Conservation (phyloP, 2,329 filamentous ascomycete genomes). For the Penicillium sp. region DNA sequence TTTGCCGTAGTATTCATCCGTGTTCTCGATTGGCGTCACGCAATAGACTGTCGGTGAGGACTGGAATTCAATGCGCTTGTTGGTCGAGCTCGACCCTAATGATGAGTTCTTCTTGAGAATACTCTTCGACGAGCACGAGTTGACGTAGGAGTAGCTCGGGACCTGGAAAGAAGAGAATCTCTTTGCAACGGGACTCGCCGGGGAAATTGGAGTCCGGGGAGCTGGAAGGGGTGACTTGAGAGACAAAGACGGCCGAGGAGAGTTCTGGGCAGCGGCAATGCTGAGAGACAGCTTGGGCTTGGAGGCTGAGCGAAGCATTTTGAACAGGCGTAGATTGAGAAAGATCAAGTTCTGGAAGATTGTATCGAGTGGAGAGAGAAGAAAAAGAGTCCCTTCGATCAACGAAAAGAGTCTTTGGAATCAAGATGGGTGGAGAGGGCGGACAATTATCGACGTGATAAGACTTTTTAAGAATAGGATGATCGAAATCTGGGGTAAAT, state of each 20-base stretch:
- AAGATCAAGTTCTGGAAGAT: constrained; percentile 2
- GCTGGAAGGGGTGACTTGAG: constrained; percentile 38
- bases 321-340: constrained; percentile 10
- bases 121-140: constrained; percentile 42
- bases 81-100: constrained; percentile 10
- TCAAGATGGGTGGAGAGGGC: constrained; percentile 12
- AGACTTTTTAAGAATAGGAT: constrained; percentile 5
- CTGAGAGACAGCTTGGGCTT: constrained; percentile 45
- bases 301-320: constrained; percentile 34
- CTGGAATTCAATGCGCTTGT: constrained; percentile 41
- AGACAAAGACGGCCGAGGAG: constrained; percentile 34
- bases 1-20: constrained; percentile 45
- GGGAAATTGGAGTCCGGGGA: constrained; percentile 41
- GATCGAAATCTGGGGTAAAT: constrained; percentile 11
- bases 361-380: constrained; percentile 7
- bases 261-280: constrained; percentile 36
- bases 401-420: constrained; percentile 24
- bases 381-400: constrained; percentile 26
- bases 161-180: constrained; percentile 40
- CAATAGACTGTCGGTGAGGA: constrained; percentile 42
- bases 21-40: constrained; percentile 45
- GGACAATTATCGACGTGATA: constrained; percentile 22
- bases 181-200: constrained; percentile 37
- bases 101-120: constrained; percentile 42
- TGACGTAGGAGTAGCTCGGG: constrained; percentile 39